Evolutionary conservation across 352 stramenopile species (phyloP).

Genomic region (Phytophthora pinifolia): DNA sequence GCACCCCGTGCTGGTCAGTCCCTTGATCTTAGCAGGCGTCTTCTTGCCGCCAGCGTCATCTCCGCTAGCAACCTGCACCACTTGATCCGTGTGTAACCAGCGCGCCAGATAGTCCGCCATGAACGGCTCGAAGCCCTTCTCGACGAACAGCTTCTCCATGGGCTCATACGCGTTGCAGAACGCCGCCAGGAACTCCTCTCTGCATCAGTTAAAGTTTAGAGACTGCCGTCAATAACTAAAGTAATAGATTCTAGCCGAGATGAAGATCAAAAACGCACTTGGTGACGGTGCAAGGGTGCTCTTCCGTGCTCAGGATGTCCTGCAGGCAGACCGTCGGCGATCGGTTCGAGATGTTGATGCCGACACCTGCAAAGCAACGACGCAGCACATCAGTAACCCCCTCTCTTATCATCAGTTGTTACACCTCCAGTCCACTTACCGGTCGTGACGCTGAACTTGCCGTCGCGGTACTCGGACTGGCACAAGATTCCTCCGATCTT

Average conservation of each 20-base stretch:
- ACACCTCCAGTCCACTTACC: constrained; percentile 29
- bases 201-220: constrained; percentile 10
- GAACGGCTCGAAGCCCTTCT: constrained; percentile 86
- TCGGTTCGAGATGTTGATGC: constrained; percentile 90
- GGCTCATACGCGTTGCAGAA: constrained; percentile 89
- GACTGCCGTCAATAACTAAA: not conserved
- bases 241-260: not conserved
- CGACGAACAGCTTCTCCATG: constrained; percentile 81
- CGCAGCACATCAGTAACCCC: constrained; percentile 27
- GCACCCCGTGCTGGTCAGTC: constrained; percentile 75
- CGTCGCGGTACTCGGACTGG: constrained; percentile 84
- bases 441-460: constrained; percentile 83
- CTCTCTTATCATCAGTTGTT: too few relatives aligned
- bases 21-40: constrained; percentile 70
- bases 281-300: constrained; percentile 62
- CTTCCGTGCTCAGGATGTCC: constrained; percentile 67
- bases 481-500: constrained; percentile 92
- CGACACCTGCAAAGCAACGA: constrained; percentile 50
- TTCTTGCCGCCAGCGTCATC: constrained; percentile 44
- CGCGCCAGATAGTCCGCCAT: constrained; percentile 77
- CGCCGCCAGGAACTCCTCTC: constrained; percentile 83
- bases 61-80: constrained; percentile 72
- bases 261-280: constrained; percentile 49
- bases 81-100: constrained; percentile 86
- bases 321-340: constrained; percentile 87